Conservation (phyloP, 179 eudicot genomes). For the Silene vulgaris region DNA sequence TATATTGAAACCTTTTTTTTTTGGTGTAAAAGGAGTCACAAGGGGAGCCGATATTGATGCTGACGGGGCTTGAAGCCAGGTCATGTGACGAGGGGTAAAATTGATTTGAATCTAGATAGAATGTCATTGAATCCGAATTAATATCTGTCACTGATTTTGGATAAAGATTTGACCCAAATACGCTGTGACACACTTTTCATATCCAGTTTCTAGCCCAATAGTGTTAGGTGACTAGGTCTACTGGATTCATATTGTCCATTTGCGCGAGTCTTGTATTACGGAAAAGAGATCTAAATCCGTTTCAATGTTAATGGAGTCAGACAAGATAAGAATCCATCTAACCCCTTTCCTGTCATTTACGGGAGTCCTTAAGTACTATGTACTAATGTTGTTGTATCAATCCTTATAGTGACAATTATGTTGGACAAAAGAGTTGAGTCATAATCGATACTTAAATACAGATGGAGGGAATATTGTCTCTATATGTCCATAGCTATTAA, state of each 20-base stretch:
- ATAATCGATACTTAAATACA: neutral
- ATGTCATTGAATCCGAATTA: too few relatives aligned
- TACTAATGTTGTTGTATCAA: neutral
- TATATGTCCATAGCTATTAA: constrained; percentile 24
- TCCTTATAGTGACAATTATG: neutral
- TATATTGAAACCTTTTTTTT: too few relatives aligned
- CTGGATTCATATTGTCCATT: neutral
- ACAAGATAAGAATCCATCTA: neutral
- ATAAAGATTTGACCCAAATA: neutral
- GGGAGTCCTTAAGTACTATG: neutral
- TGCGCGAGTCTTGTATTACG: too few relatives aligned
- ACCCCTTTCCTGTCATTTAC: neutral
- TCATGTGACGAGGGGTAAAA: too few relatives aligned
- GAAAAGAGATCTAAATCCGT: neutral
- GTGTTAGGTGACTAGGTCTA: neutral
- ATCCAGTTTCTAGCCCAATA: neutral
- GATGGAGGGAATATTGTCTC: neutral
- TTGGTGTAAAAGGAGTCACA: too few relatives aligned
- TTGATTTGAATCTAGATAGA: too few relatives aligned
- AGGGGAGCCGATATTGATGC: too few relatives aligned
- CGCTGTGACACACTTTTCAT: neutral
- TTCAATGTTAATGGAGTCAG: neutral
- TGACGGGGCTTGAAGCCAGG: too few relatives aligned
- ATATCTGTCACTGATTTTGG: too few relatives aligned
- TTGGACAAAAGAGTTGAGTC: neutral